These are phyloP conservation scores for Penicillium pulvis DNA, from an alignment of 495 filamentous ascomycete species.

Conservation along the genomic window DNA sequence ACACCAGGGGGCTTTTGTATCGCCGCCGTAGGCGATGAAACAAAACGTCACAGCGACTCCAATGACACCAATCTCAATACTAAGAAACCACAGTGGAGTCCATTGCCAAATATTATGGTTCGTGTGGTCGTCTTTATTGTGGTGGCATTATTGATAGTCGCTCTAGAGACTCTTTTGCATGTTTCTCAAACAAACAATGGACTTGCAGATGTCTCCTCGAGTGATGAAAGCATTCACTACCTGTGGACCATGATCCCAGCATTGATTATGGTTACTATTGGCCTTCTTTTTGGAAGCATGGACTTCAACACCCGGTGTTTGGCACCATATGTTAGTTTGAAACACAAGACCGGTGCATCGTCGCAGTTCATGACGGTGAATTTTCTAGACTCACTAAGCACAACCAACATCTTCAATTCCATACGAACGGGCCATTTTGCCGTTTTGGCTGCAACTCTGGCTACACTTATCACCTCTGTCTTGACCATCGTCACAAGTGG, in stretches of 20 bases:
- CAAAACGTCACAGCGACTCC: neutral
- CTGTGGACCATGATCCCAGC: slow-evolving; percentile 19
- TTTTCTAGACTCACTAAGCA: slow-evolving; percentile 10
- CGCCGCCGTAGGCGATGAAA: neutral
- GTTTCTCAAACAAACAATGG: slow-evolving; percentile 14
- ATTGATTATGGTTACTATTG: slow-evolving; percentile 9
- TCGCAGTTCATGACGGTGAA: slow-evolving; percentile 11
- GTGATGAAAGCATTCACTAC: slow-evolving; percentile 11
- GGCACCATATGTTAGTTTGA: slow-evolving; percentile 15
- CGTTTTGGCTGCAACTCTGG: slow-evolving; percentile 13
- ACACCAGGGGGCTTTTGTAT: neutral
- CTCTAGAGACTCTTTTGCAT: slow-evolving; percentile 13
- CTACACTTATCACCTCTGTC: slow-evolving; percentile 8
- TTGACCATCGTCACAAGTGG: slow-evolving; percentile 18
- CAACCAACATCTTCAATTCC: slow-evolving; percentile 2
- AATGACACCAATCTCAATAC: neutral
- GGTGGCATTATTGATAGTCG: slow-evolving; percentile 4
- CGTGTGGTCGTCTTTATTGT: slow-evolving; percentile 11
- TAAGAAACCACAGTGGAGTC: slow-evolving; percentile 10
- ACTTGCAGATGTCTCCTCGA: slow-evolving; percentile 5
- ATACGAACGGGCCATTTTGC: slow-evolving; percentile 11
- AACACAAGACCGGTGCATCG: slow-evolving; percentile 4
- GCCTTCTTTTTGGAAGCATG: slow-evolving; percentile 9
- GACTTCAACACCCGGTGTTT: slow-evolving; percentile 19
- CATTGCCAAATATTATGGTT: slow-evolving; percentile 12